These are phyloP conservation scores for Rhynchospora breviuscula DNA, from an alignment of 176 grass and related monocot genomes.

Conservation along the genomic window DNA sequence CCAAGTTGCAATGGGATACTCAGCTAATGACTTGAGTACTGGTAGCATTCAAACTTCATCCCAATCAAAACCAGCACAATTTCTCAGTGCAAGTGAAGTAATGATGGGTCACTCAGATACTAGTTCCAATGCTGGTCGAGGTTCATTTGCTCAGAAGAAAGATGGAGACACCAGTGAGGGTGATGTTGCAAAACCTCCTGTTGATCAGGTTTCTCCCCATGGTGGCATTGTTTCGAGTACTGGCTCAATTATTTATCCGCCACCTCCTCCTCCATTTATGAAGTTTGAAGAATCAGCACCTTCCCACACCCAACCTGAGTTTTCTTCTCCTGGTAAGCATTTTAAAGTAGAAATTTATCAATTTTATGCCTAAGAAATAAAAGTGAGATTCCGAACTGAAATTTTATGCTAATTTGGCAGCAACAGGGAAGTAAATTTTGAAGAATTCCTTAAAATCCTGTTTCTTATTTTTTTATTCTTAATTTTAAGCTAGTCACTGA, in stretches of 20 bases:
- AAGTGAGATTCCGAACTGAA: background rate
- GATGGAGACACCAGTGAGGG: background rate
- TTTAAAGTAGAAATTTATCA: background rate
- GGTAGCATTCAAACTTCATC: background rate
- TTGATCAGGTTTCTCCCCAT: conserved; percentile 1
- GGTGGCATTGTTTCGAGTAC: conserved; percentile 3
- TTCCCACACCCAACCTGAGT: background rate
- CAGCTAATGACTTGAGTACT: background rate
- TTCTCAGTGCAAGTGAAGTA: no score
- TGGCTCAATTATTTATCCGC: conserved; percentile 1
- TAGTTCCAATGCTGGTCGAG: background rate
- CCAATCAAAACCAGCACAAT: no score
- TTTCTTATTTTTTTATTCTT: background rate
- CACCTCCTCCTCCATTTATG: conserved; percentile 10
- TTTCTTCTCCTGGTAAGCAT: background rate
- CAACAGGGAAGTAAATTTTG: conserved; percentile 1
- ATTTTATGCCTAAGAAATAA: background rate
- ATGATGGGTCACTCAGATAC: no score
- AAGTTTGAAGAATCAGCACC: background rate
- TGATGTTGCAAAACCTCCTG: background rate
- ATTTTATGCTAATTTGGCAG: background rate
- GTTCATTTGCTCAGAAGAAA: background rate
- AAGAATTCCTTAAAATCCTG: background rate
- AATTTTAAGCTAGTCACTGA: background rate
- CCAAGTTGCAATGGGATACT: background rate